Evolutionary conservation across 2,329 filamentous ascomycete species (phyloP).

Genomic region (Conoideocrella luteorostrata): DNA sequence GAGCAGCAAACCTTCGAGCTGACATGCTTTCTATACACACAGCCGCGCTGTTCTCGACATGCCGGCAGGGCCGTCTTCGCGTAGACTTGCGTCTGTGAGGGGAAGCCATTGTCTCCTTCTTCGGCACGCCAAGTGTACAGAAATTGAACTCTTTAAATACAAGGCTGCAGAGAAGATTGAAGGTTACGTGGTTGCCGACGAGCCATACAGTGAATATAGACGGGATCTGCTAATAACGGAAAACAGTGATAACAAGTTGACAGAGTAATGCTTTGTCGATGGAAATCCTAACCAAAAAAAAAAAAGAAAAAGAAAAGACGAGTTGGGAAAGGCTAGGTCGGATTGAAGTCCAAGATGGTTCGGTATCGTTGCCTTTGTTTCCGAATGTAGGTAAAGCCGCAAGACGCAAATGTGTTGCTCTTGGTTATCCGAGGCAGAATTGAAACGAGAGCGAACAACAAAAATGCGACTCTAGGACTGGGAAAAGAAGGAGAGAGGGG

Average conservation of each 20-base stretch:
- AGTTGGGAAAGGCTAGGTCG: neutral
- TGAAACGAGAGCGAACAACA: neutral
- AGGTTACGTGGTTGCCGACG: neutral
- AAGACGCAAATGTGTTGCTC: neutral
- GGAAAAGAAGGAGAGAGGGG: neutral
- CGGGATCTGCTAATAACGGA: neutral
- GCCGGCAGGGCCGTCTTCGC: neutral
- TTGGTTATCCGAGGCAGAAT: neutral
- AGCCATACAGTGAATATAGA: constrained; percentile 5
- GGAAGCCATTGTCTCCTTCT: neutral
- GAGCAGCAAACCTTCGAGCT: constrained; percentile 4
- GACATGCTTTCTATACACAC: neutral
- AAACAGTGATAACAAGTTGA: constrained; percentile 11
- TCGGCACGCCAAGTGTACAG: neutral
- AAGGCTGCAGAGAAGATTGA: neutral
- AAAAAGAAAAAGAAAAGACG: constrained; percentile 13
- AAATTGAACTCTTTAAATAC: neutral
- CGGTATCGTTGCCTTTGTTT: neutral
- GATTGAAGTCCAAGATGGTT: neutral
- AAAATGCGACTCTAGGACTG: constrained; percentile 3
- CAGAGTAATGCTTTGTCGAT: constrained; percentile 21
- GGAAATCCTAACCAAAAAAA: constrained; percentile 26
- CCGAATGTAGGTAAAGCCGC: neutral
- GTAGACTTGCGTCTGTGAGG: neutral
- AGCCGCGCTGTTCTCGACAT: neutral